phyloP scores from a whole-genome alignment of 2,329 filamentous ascomycete genomes.

The Diaporthe sp. region DNA sequence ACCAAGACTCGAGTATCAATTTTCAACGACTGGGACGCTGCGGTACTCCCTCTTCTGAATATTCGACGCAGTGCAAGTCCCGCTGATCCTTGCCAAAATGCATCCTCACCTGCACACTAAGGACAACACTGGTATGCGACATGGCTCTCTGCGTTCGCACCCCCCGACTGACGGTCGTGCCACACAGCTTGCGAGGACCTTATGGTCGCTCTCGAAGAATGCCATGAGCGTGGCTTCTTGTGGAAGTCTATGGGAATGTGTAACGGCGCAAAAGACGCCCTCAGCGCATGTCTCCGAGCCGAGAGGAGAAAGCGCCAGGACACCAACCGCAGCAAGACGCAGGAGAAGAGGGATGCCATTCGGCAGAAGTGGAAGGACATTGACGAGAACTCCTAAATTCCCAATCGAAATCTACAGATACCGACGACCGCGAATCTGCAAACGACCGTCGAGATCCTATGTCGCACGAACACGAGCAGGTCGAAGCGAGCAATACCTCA shows the following conservation, averaged over 20 bases:
- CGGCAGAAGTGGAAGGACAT: conserved; percentile 84
- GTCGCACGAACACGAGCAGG: not conserved
- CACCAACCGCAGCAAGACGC: conserved; percentile 77
- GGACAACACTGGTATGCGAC: conserved; percentile 79
- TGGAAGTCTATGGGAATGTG: conserved; percentile 93
- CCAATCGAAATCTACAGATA: conserved; percentile 33
- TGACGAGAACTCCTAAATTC: conserved; percentile 72
- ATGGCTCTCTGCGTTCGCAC: conserved; percentile 2
- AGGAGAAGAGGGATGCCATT: conserved; percentile 77
- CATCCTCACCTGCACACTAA: conserved; percentile 98
- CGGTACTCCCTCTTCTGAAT: not conserved
- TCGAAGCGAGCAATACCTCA: not conserved
- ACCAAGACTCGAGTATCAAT: not conserved
- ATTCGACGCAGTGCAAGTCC: not conserved
- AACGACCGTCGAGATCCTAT: not conserved
- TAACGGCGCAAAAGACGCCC: conserved; percentile 84
- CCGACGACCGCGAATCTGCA: not conserved
- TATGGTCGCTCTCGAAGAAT: conserved; percentile 94
- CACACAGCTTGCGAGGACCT: conserved; percentile 88
- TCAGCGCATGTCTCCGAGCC: conserved; percentile 85
- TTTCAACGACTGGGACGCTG: not conserved
- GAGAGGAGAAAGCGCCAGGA: conserved; percentile 84
- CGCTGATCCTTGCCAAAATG: conserved; percentile 67
- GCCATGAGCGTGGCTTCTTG: conserved; percentile 90
- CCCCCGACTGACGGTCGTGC: conserved; percentile 13